These are phyloP conservation scores for Cyclotella choctawhatcheeana DNA, from an alignment of 108 stramenopile genomes.

Conservation along the genomic window DNA sequence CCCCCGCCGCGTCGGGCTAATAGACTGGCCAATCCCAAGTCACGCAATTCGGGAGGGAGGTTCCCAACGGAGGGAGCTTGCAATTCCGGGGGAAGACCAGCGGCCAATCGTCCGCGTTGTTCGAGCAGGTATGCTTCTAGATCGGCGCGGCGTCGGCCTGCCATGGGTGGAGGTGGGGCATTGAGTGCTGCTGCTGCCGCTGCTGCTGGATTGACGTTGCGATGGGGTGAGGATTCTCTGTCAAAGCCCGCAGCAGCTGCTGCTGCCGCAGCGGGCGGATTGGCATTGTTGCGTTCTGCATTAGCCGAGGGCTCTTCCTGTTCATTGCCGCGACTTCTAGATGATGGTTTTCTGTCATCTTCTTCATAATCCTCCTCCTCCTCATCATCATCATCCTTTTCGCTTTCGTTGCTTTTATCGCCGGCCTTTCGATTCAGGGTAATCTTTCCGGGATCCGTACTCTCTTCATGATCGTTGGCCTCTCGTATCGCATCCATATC, in stretches of 20 bases:
- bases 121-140: too few relatives aligned
- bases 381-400: conserved; percentile 1
- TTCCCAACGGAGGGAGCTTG: too few relatives aligned
- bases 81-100: too few relatives aligned
- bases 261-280: not conserved
- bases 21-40: too few relatives aligned
- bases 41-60: too few relatives aligned
- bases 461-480: not conserved
- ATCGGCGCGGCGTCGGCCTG: too few relatives aligned
- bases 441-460: too few relatives aligned
- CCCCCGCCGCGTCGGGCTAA: too few relatives aligned
- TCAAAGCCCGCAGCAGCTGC: not conserved
- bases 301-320: not conserved
- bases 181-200: not conserved
- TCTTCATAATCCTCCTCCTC: not conserved
- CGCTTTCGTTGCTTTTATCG: not conserved
- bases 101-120: too few relatives aligned
- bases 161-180: conserved; percentile 4
- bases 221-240: not conserved
- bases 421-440: too few relatives aligned
- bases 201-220: too few relatives aligned
- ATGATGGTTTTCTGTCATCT: not conserved
- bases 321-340: too few relatives aligned
- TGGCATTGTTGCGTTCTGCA: not conserved
- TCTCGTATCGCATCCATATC: not conserved